These are phyloP conservation scores for Vigna reflexopilosa DNA, from an alignment of 306 rosid genomes.

Conservation along the genomic window DNA sequence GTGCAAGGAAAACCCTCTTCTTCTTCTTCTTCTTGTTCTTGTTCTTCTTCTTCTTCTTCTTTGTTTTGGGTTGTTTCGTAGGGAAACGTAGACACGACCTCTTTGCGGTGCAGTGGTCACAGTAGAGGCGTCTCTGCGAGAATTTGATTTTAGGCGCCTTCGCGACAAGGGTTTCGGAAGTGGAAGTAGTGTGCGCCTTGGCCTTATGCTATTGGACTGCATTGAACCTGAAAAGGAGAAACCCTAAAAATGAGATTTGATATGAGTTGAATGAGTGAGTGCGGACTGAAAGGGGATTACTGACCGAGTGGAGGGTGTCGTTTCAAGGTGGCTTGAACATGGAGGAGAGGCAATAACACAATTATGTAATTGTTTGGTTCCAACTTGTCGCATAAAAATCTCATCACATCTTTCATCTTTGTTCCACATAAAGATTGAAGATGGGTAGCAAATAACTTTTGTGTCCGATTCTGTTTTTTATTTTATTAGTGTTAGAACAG, in stretches of 20 bases:
- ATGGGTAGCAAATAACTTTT: slow-evolving; percentile 48
- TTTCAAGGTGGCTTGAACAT: slow-evolving; percentile 59
- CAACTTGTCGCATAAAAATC: neutral
- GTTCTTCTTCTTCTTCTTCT: too few species aligned
- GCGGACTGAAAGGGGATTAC: neutral
- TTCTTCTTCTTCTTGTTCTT: too few species aligned
- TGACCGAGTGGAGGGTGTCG: slow-evolving; percentile 54
- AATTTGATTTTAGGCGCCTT: too few species aligned
- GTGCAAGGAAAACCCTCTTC: too few species aligned
- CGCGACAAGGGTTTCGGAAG: neutral
- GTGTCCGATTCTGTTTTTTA: slow-evolving; percentile 68
- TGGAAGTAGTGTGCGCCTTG: slow-evolving; percentile 67
- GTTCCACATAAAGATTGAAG: slow-evolving; percentile 30
- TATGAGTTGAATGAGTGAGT: neutral
- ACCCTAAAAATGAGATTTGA: slow-evolving; percentile 6
- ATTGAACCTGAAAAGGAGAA: slow-evolving; percentile 50
- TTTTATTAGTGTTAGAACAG: slow-evolving; percentile 44
- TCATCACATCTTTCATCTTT: slow-evolving; percentile 35
- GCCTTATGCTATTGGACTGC: slow-evolving; percentile 63
- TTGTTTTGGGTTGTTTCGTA: too few species aligned
- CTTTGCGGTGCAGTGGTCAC: too few species aligned
- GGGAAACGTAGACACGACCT: too few species aligned
- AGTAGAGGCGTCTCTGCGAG: too few species aligned
- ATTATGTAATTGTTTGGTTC: slow-evolving; percentile 30
- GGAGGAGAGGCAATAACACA: slow-evolving; percentile 42